Conservation (phyloP, 441 rosid species). For the Gossypium schwendimanii region DNA sequence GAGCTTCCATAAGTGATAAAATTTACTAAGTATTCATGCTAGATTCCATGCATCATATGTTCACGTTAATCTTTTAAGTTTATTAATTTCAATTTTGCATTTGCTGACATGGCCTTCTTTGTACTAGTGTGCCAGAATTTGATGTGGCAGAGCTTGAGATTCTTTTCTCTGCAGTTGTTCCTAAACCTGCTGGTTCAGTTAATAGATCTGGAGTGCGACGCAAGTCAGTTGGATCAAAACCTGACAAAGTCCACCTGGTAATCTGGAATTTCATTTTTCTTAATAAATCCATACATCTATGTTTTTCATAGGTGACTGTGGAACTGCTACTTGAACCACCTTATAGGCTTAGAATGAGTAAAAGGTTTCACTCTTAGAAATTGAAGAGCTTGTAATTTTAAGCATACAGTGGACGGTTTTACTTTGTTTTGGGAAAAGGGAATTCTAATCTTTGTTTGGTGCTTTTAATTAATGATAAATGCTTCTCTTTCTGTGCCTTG, state of each 20-base stretch:
- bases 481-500: background rate
- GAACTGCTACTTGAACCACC: background rate
- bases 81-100: background rate
- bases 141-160: conserved; percentile 90
- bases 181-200: conserved; percentile 52
- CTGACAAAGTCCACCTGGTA: conserved; percentile 91
- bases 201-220: conserved; percentile 55
- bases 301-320: conserved; percentile 1
- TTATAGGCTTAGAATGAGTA: background rate
- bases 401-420: background rate
- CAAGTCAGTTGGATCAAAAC: conserved; percentile 71
- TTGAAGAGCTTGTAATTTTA: background rate
- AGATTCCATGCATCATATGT: background rate
- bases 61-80: background rate
- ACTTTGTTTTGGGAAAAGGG: background rate
- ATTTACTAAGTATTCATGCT: background rate
- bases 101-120: conserved; percentile 10
- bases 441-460: background rate
- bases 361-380: background rate
- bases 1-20: conserved; percentile 4
- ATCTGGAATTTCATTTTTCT: conserved; percentile 12
- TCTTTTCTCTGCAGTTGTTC: conserved; percentile 77
- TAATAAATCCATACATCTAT: background rate
- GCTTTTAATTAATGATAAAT: background rate
- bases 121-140: conserved; percentile 70